Evolutionary conservation across 75 land plant species (phyloP).

Genomic region (Ceratopteris richardii): DNA sequence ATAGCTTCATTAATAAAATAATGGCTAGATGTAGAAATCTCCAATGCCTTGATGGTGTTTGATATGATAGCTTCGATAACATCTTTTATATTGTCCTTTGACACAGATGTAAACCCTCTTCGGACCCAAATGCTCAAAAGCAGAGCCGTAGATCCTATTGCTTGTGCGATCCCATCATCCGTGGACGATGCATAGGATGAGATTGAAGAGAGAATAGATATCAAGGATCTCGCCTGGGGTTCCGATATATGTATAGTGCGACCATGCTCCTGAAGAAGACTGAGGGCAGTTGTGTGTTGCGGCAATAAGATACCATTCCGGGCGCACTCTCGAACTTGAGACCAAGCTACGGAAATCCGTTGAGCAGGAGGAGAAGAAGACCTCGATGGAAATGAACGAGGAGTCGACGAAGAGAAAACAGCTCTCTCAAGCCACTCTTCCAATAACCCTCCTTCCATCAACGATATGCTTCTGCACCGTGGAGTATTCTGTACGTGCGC

Average conservation of each 20-base stretch:
- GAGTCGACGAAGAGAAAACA: background rate
- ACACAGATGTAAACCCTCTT: constrained; percentile 12
- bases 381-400: constrained; percentile 2
- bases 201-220: constrained; percentile 19
- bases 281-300: constrained; percentile 34
- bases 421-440: constrained; percentile 27
- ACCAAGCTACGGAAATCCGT: constrained; percentile 61
- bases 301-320: constrained; percentile 20
- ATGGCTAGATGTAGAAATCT: constrained; percentile 9
- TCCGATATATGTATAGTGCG: constrained; percentile 52
- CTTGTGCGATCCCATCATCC: background rate
- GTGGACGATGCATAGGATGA: background rate
- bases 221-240: constrained; percentile 62
- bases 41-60: constrained; percentile 4
- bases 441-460: constrained; percentile 16
- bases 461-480: no score
- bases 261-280: constrained; percentile 23
- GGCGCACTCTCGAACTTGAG: constrained; percentile 39
- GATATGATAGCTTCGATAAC: background rate
- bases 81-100: constrained; percentile 1
- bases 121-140: constrained; percentile 55
- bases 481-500: no score
- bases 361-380: constrained; percentile 12
- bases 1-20: constrained; percentile 17
- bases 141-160: constrained; percentile 7